Percentiles rank a stretch among this genome's conserved stretches.
These are phyloP conservation scores for Penicillium tannophilum DNA, from an alignment of 495 filamentous ascomycete genomes.

Conservation along the genomic window DNA sequence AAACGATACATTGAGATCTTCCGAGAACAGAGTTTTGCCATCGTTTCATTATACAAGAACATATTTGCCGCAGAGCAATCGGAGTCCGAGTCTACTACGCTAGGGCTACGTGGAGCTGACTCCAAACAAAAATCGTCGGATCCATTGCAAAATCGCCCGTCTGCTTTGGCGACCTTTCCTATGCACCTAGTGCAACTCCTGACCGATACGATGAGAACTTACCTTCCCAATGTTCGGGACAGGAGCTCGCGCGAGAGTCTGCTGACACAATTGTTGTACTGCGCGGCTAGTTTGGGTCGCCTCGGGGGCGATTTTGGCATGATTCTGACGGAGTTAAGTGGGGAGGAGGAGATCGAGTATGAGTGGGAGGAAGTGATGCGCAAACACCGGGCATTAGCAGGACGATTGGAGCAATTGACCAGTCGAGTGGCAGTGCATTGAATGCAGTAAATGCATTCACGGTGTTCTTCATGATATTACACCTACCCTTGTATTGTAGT, in stretches of 20 bases:
- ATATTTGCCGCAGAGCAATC: constrained; percentile 70
- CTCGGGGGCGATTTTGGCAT: constrained; percentile 92
- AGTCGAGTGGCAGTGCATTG: constrained; percentile 29
- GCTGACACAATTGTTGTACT: constrained; percentile 93
- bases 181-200: constrained; percentile 83
- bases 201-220: constrained; percentile 72
- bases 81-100: constrained; percentile 34
- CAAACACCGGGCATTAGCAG: constrained; percentile 85
- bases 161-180: constrained; percentile 81
- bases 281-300: constrained; percentile 87
- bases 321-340: constrained; percentile 71
- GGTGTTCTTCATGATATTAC: neutral
- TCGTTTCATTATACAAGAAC: constrained; percentile 86
- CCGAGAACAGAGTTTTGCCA: constrained; percentile 95
- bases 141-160: constrained; percentile 69
- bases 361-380: constrained; percentile 92
- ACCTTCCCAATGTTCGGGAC: constrained; percentile 84
- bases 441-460: neutral
- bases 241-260: constrained; percentile 78
- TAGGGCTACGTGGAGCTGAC: constrained; percentile 30
- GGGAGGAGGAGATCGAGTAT: constrained; percentile 51
- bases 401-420: constrained; percentile 80
- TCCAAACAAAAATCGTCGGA: constrained; percentile 36
- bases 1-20: constrained; percentile 98
- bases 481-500: neutral